A percentile compares a stretch with the other conserved stretches of the same genome.
phyloP scores from a whole-genome alignment of 805 yeast species.

The Kodamaea lidongshanica region DNA sequence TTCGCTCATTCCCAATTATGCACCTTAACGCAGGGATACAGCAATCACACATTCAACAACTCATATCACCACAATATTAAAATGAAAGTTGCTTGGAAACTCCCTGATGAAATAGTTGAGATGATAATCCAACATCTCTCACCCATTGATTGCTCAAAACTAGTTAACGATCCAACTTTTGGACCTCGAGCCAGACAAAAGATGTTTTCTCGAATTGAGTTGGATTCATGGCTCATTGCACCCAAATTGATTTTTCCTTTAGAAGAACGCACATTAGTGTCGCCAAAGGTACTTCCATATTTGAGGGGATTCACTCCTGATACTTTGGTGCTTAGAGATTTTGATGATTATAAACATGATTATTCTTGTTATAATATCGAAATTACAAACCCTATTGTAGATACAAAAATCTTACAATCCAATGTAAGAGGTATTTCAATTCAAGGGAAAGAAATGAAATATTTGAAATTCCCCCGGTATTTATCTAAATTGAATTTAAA shows the following conservation, averaged over 20 bases:
- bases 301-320: conserved; percentile 1
- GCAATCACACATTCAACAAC: too few relatives aligned
- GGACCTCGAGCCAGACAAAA: conserved; percentile 1
- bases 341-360: not conserved
- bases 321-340: not conserved
- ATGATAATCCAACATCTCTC: conserved; percentile 1
- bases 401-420: too few relatives aligned
- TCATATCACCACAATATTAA: too few relatives aligned
- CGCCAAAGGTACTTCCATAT: conserved; percentile 1
- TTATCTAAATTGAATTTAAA: too few relatives aligned
- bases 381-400: too few relatives aligned
- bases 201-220: conserved; percentile 1
- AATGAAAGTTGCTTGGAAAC: too few relatives aligned
- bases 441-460: too few relatives aligned
- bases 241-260: conserved; percentile 2
- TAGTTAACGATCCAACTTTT: not conserved
- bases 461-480: too few relatives aligned
- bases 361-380: not conserved
- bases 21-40: too few relatives aligned
- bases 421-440: too few relatives aligned
- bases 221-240: conserved; percentile 1
- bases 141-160: conserved; percentile 1
- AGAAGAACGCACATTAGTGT: not conserved
- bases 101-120: too few relatives aligned
- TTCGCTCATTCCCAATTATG: too few relatives aligned